phyloP scores from a whole-genome alignment of 2,329 filamentous ascomycete genomes.

The Aspergillus texensis region DNA sequence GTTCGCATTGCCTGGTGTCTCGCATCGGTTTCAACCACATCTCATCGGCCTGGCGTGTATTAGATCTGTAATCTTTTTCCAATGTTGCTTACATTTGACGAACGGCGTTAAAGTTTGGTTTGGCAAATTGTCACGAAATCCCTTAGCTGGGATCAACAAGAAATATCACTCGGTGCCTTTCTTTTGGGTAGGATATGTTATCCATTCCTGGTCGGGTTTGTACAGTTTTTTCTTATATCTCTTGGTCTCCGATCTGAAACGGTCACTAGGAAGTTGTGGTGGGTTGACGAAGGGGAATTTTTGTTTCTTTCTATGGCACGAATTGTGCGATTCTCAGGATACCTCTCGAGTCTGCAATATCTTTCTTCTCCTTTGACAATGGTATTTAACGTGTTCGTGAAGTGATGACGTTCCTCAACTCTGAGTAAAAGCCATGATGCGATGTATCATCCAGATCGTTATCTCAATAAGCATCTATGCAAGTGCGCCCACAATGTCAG shows the following conservation, averaged over 20 bases:
- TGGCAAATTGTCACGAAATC: conserved; percentile 6
- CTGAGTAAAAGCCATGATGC: background rate
- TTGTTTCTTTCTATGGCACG: background rate
- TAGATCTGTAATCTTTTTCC: conserved; percentile 17
- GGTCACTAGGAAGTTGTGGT: background rate
- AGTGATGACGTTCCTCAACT: background rate
- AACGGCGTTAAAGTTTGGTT: conserved; percentile 22
- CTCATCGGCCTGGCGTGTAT: conserved; percentile 8
- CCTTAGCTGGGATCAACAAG: background rate
- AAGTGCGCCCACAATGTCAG: background rate
- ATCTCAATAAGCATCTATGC: background rate
- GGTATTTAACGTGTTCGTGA: background rate
- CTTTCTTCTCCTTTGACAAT: background rate
- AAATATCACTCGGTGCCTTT: background rate
- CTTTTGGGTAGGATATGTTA: conserved; percentile 4
- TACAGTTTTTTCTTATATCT: conserved; percentile 1
- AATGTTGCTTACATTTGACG: conserved; percentile 23
- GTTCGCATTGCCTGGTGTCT: background rate
- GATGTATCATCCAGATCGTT: background rate
- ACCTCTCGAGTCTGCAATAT: conserved; percentile 1
- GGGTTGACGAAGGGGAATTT: background rate
- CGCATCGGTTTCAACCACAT: conserved; percentile 1
- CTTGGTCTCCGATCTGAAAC: background rate
- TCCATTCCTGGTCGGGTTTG: conserved; percentile 3
- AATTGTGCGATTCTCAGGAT: background rate